These are phyloP conservation scores for Scenedesmus sp. DNA, from an alignment of 163 green algal species.

Conservation along the genomic window DNA sequence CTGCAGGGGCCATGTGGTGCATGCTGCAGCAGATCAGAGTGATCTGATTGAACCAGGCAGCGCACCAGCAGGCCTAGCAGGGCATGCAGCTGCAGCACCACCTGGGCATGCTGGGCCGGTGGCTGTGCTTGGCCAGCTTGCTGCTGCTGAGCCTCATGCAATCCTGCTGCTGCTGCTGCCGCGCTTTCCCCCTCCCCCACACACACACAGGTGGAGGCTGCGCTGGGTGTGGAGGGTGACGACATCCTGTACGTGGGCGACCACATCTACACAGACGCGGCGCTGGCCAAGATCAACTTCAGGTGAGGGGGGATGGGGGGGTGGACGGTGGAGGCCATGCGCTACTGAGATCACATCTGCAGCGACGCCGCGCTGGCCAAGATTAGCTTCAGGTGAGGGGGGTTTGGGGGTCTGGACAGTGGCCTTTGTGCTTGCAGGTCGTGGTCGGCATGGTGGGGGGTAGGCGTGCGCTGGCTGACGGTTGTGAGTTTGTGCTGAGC, in stretches of 20 bases:
- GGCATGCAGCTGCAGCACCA: too few species aligned
- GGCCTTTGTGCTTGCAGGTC: too few species aligned
- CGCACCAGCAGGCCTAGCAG: too few species aligned
- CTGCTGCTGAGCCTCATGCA: background rate
- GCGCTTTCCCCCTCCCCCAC: background rate
- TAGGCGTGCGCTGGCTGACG: too few species aligned
- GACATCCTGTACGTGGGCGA: constrained; percentile 95
- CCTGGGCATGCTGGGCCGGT: background rate
- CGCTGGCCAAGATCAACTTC: constrained; percentile 92
- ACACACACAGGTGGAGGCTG: constrained; percentile 79
- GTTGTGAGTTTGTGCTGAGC: background rate
- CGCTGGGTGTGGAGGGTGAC: constrained; percentile 87
- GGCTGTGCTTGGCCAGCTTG: background rate
- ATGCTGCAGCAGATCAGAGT: too few species aligned
- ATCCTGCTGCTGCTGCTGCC: constrained; percentile 26
- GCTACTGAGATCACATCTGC: background rate
- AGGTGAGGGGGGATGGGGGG: constrained; percentile 47
- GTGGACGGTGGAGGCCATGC: too few species aligned
- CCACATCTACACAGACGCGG: constrained; percentile 95
- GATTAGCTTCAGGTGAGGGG: background rate
- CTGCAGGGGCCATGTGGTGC: too few species aligned
- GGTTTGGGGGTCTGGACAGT: too few species aligned
- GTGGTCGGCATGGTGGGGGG: too few species aligned
- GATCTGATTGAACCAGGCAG: too few species aligned
- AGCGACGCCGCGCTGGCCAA: too few species aligned